Conservation (phyloP, 495 filamentous ascomycete genomes). For the Aspergillus leporis region DNA sequence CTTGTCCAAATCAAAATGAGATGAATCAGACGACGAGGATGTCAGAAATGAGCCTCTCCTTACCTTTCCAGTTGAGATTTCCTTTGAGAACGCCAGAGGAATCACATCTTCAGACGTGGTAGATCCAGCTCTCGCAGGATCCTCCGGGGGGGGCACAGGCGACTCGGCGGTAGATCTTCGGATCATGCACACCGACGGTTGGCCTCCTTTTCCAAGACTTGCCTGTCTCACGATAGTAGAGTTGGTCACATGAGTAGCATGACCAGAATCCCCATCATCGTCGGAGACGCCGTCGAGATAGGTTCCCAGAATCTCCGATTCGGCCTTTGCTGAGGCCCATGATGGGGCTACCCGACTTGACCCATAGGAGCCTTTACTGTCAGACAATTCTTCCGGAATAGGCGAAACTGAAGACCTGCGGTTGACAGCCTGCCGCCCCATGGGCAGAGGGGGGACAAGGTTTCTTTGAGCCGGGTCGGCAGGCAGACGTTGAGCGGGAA, state of each 20-base stretch:
- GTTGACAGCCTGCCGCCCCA: constrained; percentile 22
- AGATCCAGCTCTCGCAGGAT: constrained; percentile 24
- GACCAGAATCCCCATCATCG: constrained; percentile 38
- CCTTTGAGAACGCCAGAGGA: constrained; percentile 17
- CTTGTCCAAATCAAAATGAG: constrained; percentile 37
- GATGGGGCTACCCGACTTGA: constrained; percentile 80
- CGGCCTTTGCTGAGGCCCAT: constrained; percentile 58
- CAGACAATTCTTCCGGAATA: constrained; percentile 78
- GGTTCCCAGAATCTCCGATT: constrained; percentile 45
- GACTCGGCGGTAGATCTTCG: constrained; percentile 37
- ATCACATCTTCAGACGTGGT: constrained; percentile 10
- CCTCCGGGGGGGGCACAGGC: constrained; percentile 20
- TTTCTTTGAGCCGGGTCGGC: constrained; percentile 5
- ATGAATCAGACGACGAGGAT: constrained; percentile 35
- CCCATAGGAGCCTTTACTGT: constrained; percentile 70
- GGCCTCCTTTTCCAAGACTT: constrained; percentile 72
- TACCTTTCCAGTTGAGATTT: constrained; percentile 24
- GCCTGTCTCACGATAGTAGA: constrained; percentile 72
- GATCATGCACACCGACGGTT: constrained; percentile 69
- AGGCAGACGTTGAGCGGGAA: constrained; percentile 20
- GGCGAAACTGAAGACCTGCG: constrained; percentile 80
- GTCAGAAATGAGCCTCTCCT: constrained; percentile 30
- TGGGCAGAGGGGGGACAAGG: constrained; percentile 23
- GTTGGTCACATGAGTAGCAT: constrained; percentile 47
- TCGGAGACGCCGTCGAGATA: constrained; percentile 43